Conservation (phyloP, 164 flowering plant genomes). For the Tetrastigma voinierianum region DNA sequence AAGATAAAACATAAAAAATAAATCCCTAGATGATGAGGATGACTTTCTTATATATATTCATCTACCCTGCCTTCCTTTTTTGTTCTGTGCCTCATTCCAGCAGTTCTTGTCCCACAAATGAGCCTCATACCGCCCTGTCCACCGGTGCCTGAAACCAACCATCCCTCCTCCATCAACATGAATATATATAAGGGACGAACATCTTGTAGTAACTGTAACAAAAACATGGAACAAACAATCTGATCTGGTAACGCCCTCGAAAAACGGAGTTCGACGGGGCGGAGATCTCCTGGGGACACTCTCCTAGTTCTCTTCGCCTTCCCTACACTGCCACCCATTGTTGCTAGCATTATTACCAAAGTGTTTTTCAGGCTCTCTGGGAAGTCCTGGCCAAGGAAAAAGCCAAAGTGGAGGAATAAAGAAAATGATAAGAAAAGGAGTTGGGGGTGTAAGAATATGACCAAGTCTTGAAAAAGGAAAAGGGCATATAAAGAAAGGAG, state of each 20-base stretch:
- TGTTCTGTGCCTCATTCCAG: constrained; percentile 81
- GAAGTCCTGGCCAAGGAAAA: constrained; percentile 7
- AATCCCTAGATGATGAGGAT: too few species aligned
- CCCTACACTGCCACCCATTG: background rate
- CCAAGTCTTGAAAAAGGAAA: constrained; percentile 3
- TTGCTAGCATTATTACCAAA: background rate
- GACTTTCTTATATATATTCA: too few species aligned
- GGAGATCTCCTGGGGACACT: constrained; percentile 23
- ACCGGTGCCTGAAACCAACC: constrained; percentile 64
- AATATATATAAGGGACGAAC: too few species aligned
- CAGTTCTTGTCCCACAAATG: constrained; percentile 93
- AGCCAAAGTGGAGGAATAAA: too few species aligned
- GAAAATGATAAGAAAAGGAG: background rate
- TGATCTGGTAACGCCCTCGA: constrained; percentile 27
- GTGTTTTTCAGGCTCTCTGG: constrained; percentile 1
- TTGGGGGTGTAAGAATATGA: background rate
- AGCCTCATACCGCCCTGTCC: constrained; percentile 96
- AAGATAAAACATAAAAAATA: too few species aligned
- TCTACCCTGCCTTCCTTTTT: constrained; percentile 89
- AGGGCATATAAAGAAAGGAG: constrained; percentile 4
- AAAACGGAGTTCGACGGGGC: constrained; percentile 27
- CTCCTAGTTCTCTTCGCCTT: constrained; percentile 13
- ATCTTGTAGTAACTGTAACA: too few species aligned
- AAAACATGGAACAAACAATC: background rate
- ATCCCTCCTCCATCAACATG: background rate